A percentile compares a stretch with the other conserved stretches of the same genome.
phyloP scores from a whole-genome alignment of 192 early-diverging fungal genomes.

The Funneliformis mosseae region DNA sequence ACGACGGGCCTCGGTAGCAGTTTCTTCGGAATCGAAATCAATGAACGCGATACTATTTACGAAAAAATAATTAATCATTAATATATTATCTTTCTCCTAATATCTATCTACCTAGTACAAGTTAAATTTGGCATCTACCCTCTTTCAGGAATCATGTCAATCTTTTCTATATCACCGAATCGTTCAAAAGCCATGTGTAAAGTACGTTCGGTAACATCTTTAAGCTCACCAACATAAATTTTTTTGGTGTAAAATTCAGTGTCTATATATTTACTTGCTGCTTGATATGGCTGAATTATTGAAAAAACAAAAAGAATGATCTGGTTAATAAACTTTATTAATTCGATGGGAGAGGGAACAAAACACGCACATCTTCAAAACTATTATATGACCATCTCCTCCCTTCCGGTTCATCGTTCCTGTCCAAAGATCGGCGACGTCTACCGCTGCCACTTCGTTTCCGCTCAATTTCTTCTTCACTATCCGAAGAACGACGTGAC shows the following conservation, averaged over 20 bases:
- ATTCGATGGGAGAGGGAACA: background rate
- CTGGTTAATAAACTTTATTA: background rate
- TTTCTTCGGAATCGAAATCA: constrained; percentile 39
- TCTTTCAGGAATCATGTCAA: constrained; percentile 43
- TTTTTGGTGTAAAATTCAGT: constrained; percentile 47
- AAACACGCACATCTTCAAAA: constrained; percentile 1
- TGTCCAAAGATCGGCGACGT: background rate
- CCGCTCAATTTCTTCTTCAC: background rate
- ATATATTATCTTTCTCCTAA: background rate
- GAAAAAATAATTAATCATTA: no score
- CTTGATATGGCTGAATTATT: constrained; percentile 39
- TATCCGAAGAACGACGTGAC: constrained; percentile 22
- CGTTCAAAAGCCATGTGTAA: constrained; percentile 39
- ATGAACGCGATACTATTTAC: constrained; percentile 43
- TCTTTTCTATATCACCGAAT: constrained; percentile 40
- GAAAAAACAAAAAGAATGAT: background rate
- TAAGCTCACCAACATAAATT: constrained; percentile 47
- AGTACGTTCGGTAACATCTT: constrained; percentile 35
- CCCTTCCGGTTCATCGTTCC: background rate
- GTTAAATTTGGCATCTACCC: constrained; percentile 35
- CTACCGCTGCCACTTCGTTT: background rate
- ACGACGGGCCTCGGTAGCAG: constrained; percentile 40
- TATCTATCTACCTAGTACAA: background rate
- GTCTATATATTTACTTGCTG: constrained; percentile 44
- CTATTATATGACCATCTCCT: background rate